A percentile compares a stretch with the other conserved stretches of the same genome.
Conservation (phyloP, 768 basidiomycete genomes). For the Boletus fagicola region DNA sequence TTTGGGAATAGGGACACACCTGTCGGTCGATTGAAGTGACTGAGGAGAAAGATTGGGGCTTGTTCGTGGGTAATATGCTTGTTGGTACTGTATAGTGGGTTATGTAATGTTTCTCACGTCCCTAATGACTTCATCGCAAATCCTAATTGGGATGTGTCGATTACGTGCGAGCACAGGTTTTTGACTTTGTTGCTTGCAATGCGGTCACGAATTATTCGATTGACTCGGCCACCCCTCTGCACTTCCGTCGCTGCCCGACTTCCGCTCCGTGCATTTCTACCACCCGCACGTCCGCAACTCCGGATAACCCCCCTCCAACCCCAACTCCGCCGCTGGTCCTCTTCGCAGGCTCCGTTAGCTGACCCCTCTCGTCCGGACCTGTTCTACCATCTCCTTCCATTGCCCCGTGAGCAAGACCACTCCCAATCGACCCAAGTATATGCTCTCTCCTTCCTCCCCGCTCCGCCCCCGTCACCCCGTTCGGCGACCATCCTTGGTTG, state of each 20-base stretch:
- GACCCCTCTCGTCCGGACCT: conserved; percentile 66
- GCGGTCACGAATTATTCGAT: conserved; percentile 8
- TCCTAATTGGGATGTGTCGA: background rate
- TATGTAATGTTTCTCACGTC: conserved; percentile 26
- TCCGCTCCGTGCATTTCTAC: background rate
- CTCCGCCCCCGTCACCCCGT: conserved; percentile 42
- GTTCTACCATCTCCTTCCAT: conserved; percentile 63
- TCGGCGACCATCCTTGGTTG: conserved; percentile 65
- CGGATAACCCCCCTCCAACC: conserved; percentile 11
- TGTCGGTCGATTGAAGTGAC: conserved; percentile 32
- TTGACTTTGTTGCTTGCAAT: conserved; percentile 2
- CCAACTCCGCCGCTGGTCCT: conserved; percentile 11
- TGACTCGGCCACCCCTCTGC: background rate
- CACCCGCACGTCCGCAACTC: background rate
- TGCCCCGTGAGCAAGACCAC: conserved; percentile 44
- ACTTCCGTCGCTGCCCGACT: background rate
- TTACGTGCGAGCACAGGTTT: background rate
- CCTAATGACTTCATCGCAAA: conserved; percentile 8
- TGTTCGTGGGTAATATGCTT: conserved; percentile 25
- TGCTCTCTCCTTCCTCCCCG: conserved; percentile 61
- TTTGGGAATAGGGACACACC: conserved; percentile 15
- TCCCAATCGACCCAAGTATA: conserved; percentile 49
- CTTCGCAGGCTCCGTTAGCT: conserved; percentile 27
- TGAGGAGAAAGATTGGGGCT: conserved; percentile 16
- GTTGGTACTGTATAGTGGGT: conserved; percentile 37